Evolutionary conservation across 106 monocot species (phyloP).

Genomic region (Dioscorea dumetorum): DNA sequence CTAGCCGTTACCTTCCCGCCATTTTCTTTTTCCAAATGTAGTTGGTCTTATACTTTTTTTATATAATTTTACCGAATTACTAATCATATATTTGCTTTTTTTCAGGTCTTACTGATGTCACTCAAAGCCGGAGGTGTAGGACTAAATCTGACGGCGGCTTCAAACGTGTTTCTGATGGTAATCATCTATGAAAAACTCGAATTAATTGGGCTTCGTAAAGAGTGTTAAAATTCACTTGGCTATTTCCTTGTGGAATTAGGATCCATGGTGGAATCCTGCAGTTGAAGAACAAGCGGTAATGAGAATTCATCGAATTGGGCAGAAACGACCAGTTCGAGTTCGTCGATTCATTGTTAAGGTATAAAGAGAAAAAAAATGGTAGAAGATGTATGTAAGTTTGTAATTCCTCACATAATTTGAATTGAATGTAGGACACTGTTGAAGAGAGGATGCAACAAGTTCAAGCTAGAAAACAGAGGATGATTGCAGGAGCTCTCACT

Average conservation of each 20-base stretch:
- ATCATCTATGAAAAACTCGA: too few species aligned
- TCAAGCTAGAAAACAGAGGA: slow-evolving; percentile 77
- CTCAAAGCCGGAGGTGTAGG: slow-evolving; percentile 94
- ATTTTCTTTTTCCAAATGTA: too few species aligned
- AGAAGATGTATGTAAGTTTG: too few species aligned
- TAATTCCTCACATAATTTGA: background rate
- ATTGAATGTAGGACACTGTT: slow-evolving; percentile 48
- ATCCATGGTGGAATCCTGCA: slow-evolving; percentile 98
- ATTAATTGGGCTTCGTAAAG: too few species aligned
- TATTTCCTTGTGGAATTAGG: slow-evolving; percentile 21
- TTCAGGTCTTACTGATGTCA: slow-evolving; percentile 71
- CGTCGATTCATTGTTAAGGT: slow-evolving; percentile 89
- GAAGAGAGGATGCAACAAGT: slow-evolving; percentile 86
- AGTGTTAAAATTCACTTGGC: too few species aligned
- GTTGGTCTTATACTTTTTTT: too few species aligned
- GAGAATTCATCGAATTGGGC: slow-evolving; percentile 86
- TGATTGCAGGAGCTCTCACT: slow-evolving; percentile 82
- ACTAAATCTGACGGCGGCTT: slow-evolving; percentile 83
- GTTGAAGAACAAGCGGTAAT: slow-evolving; percentile 97
- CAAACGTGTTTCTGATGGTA: slow-evolving; percentile 91
- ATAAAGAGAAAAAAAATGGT: background rate
- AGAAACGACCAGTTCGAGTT: slow-evolving; percentile 69
- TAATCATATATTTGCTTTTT: background rate
- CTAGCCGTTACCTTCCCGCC: too few species aligned
- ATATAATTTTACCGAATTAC: too few species aligned